These are phyloP conservation scores for Arthrobotrys iridis DNA, from an alignment of 2,329 filamentous ascomycete genomes.

Conservation along the genomic window DNA sequence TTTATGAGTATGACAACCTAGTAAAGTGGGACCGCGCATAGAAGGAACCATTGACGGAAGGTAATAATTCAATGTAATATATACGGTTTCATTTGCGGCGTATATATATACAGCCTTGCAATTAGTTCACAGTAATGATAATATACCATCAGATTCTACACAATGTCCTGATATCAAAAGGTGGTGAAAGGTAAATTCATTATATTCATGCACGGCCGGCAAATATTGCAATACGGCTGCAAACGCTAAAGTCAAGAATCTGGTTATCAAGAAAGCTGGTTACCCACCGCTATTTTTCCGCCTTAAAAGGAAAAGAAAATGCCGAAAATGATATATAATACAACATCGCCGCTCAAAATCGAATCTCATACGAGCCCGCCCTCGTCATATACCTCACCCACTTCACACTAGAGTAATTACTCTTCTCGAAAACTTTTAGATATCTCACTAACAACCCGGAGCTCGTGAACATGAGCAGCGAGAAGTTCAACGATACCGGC, in stretches of 20 bases:
- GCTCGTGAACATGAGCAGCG: slow-evolving; percentile 96
- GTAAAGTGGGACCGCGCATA: slow-evolving; percentile 44
- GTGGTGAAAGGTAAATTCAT: no score
- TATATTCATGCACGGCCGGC: no score
- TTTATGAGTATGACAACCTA: slow-evolving; percentile 89
- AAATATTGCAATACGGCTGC: no score
- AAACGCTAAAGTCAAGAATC: no score
- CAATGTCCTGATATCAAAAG: no score
- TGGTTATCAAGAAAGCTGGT: no score
- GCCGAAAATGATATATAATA: no score
- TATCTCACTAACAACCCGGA: slow-evolving; percentile 91
- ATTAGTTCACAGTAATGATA: no score
- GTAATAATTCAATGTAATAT: background rate
- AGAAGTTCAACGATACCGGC: slow-evolving; percentile 90
- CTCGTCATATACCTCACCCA: slow-evolving; percentile 99
- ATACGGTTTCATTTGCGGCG: background rate
- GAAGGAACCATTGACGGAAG: background rate
- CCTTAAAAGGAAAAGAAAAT: no score
- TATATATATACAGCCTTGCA: background rate
- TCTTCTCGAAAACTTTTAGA: slow-evolving; percentile 99
- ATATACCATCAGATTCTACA: no score
- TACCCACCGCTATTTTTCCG: no score
- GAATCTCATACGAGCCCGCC: slow-evolving; percentile 96
- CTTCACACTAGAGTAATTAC: slow-evolving; percentile 97
- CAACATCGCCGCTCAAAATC: no score